Base-by-base conservation (phyloP, 306 rosid species). In the Astragalus glycyphyllos region DNA sequence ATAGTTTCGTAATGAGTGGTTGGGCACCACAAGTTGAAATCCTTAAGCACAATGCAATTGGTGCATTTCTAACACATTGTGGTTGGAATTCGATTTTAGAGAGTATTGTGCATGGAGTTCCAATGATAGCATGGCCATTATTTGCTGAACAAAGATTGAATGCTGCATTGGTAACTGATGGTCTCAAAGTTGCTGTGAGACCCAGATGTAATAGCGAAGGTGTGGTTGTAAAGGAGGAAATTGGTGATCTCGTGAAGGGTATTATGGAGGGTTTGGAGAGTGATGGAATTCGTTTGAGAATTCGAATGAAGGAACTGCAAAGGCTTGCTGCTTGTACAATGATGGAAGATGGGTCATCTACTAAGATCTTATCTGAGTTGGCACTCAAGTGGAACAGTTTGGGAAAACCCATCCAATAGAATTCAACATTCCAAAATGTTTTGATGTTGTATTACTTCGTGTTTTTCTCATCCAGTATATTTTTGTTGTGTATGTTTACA, bases 81-180 rank as follows among this genome's bases (percentile, higher is more conserved):
- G 87, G 87, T 10, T 84, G 87, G 87, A 80, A 80, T 38, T 84
- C 82, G 0, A 15, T 49, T 44, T 31, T 80, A 3, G 87, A 84
- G 56, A 73, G 84, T 16, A 34, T 80, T 1, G 58, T 69, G 6
- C n/a, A 68, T 3, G 86, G 81, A 3, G 81, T 83, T 23, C 38
- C 86, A 7, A 12, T 83, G 65, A 71, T 83, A 0, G 76, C 84
- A 0, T 79, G 86, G 86, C 84, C 84, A 8, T 12, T 83, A 4
- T 83, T 79, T 68, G 86, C 86, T 6, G 84, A 83, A 34, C 86
- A 79, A 29, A 75, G 76, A 26, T 54, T 26, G 42, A 80, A 80
- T 32, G 80, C 85, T 0, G 85, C 58, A 45, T 2, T 69, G 54
- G 31, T 84, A 0, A 72, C 73, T 2, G 59, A 80, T 54, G 80